These are phyloP conservation scores for Quercus dentata DNA, from an alignment of 306 rosid genomes.

Conservation along the genomic window DNA sequence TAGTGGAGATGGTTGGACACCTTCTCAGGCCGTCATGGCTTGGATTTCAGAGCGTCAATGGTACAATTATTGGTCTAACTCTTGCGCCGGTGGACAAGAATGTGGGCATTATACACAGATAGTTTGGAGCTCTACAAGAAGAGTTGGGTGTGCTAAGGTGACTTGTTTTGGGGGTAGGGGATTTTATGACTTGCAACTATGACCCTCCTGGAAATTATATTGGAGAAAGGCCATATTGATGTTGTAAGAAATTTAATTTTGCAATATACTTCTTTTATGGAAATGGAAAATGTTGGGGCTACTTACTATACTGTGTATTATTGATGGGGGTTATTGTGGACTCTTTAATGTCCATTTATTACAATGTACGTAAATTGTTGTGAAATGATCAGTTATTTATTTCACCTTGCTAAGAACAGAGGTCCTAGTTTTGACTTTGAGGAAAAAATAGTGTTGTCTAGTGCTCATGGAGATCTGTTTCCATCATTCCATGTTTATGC, in stretches of 20 bases:
- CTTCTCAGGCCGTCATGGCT: slow-evolving; percentile 61
- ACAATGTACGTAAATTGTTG: too few species aligned
- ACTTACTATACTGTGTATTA: background rate
- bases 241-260: too few species aligned
- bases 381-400: too few species aligned
- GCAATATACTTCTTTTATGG: too few species aligned
- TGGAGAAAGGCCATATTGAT: slow-evolving; percentile 74
- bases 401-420: too few species aligned
- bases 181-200: slow-evolving; percentile 81
- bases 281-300: background rate
- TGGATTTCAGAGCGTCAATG: slow-evolving; percentile 65
- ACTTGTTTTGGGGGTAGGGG: slow-evolving; percentile 39
- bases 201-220: slow-evolving; percentile 91
- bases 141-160: slow-evolving; percentile 73
- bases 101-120: slow-evolving; percentile 94
- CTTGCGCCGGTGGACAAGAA: slow-evolving; percentile 46
- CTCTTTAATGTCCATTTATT: too few species aligned
- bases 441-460: too few species aligned
- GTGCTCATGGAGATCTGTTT: too few species aligned
- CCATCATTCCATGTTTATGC: too few species aligned
- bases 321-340: too few species aligned
- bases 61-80: slow-evolving; percentile 54
- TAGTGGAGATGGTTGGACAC: slow-evolving; percentile 70
- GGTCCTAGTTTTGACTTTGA: too few species aligned
- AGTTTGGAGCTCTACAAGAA: slow-evolving; percentile 58